Percentiles rank a stretch among this genome's conserved stretches.
Evolutionary conservation across 192 early-diverging fungal genomes (phyloP).

Genomic region (Diversispora epigaea): DNA sequence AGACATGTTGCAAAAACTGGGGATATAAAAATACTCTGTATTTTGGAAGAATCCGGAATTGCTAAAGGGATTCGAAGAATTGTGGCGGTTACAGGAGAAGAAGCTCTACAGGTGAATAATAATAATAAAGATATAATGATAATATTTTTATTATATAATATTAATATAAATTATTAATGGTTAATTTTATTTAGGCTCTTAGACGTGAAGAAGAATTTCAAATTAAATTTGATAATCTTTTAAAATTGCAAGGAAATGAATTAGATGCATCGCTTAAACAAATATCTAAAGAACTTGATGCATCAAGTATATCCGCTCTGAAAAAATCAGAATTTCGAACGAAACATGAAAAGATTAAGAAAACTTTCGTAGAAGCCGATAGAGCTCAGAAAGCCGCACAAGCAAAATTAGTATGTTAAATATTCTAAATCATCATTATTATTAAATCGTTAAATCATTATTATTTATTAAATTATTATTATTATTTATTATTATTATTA

Average conservation of each 20-base stretch:
- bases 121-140: not conserved
- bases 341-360: conserved; percentile 75
- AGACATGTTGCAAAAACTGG: conserved; percentile 84
- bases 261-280: conserved; percentile 81
- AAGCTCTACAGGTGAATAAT: conserved; percentile 55
- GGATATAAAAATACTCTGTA: conserved; percentile 82
- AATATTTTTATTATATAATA: not conserved
- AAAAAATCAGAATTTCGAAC: conserved; percentile 71
- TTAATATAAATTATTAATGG: not conserved
- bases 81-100: conserved; percentile 90
- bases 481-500: not conserved
- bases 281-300: conserved; percentile 77
- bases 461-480: not conserved
- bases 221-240: conserved; percentile 60
- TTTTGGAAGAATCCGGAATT: conserved; percentile 89
- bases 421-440: not conserved
- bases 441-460: too few relatives aligned
- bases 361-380: conserved; percentile 83
- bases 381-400: conserved; percentile 84
- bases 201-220: conserved; percentile 69
- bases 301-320: conserved; percentile 73
- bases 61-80: conserved; percentile 97
- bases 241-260: conserved; percentile 53
- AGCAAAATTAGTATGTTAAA: conserved; percentile 65
- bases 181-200: conserved; percentile 46